These are phyloP conservation scores for Dothidotthia symphoricarpi DNA, from an alignment of 2,329 filamentous ascomycete species.

Conservation along the genomic window DNA sequence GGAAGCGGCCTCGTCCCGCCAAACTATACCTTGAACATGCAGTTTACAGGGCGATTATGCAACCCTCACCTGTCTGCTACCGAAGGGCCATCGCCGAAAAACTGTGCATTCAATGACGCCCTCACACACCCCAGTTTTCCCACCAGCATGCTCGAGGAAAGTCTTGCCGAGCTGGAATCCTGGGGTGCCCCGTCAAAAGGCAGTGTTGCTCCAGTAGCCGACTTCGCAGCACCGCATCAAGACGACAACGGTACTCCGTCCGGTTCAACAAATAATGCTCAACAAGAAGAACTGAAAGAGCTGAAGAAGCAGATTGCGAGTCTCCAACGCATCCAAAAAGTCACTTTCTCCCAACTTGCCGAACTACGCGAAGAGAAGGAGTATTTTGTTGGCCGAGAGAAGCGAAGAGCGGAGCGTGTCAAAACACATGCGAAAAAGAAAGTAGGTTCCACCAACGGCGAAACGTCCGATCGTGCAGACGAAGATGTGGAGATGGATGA, in stretches of 20 bases:
- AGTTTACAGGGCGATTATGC: conserved; percentile 50
- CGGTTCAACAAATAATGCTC: conserved; percentile 5
- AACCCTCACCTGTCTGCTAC: conserved; percentile 32
- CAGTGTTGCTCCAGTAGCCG: conserved; percentile 21
- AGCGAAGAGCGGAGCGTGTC: conserved; percentile 24
- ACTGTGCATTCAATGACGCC: conserved; percentile 41
- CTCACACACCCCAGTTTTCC: conserved; percentile 48
- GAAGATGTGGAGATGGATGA: conserved; percentile 36
- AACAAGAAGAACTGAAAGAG: conserved; percentile 35
- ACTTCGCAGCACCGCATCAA: conserved; percentile 30
- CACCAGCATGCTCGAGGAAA: conserved; percentile 40
- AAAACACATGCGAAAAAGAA: conserved; percentile 23
- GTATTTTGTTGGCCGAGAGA: conserved; percentile 35
- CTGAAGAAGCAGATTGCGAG: conserved; percentile 44
- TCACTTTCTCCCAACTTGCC: conserved; percentile 47
- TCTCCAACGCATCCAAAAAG: conserved; percentile 47
- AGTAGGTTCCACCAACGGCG: conserved; percentile 20
- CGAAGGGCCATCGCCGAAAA: conserved; percentile 14
- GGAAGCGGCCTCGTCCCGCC: conserved; percentile 46
- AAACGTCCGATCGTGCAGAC: conserved; percentile 5
- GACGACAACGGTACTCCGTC: conserved; percentile 4
- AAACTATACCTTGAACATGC: conserved; percentile 64
- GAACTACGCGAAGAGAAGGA: conserved; percentile 45
- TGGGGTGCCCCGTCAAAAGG: conserved; percentile 27
- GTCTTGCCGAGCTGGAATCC: conserved; percentile 35